Evolutionary conservation across 768 basidiomycete genomes (phyloP), one percentile per base, ranked within the genome.

Genomic region (Suillus cothurnatus): DNA sequence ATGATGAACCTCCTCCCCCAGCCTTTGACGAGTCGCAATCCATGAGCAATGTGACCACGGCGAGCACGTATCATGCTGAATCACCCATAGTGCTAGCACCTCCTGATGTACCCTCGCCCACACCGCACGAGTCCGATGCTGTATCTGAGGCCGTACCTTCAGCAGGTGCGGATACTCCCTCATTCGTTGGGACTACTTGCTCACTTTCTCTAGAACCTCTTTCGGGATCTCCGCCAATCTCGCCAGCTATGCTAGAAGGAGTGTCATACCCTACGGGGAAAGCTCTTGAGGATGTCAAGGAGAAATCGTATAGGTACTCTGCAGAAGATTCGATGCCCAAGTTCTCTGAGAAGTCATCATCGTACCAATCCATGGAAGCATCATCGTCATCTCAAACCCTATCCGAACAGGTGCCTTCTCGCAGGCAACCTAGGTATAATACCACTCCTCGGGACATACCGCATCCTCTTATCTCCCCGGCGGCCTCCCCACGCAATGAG

Each of bases 1-100:
- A 74, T 23, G 71, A 74, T 3, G 63, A 68, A 38, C 64, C 61
- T 26, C 72, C 72, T 34, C 73, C 74, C 23, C 69, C 74, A 36
- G 66, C 71, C 6, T 74, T 76, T 32, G 67, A 68, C 26, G 73
- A 72, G 57, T 58, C 56, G 17, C 56, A 58, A 23, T 58, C 57
- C 26, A 28, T 39, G 38, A 12, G 57, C 38, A 26, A 17, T 38
- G 9, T 6, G 36, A 39, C 8, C 2, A 12, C 17, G 23, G 23
- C 38, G 26, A 58, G 57, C 26, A 6, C 9, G 9, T 19, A 39
- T 39, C 38, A 39, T 4, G 17, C 23, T 12, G 57, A 39, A 58
- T 17, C 26, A 21, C 21, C 31, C 31, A 3, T 28, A 58, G 38
- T 58, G 26, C 23, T 58, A 39, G 23, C 38, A 26, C 57, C 38